phyloP scores from a whole-genome alignment of 306 rosid genomes.

The Pachyrhizus erosus region DNA sequence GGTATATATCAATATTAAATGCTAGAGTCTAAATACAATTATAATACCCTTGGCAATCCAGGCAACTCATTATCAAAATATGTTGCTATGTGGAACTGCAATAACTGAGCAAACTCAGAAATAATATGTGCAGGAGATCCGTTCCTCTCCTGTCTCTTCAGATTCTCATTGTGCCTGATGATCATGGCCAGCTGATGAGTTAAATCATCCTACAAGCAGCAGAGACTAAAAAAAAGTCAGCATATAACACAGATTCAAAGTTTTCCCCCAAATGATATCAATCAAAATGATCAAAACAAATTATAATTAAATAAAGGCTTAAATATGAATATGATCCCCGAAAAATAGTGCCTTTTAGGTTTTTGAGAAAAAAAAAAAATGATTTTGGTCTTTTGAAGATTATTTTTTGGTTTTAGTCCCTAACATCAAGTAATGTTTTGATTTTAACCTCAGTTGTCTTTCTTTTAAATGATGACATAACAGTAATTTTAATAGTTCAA shows the following conservation, averaged over 20 bases:
- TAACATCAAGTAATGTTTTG: too few species aligned
- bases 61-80: constrained; percentile 97
- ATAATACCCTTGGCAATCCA: constrained; percentile 96
- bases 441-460: too few species aligned
- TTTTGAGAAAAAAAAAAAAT: too few species aligned
- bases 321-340: too few species aligned
- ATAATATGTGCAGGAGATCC: constrained; percentile 99
- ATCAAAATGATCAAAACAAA: constrained; percentile 10
- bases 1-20: constrained; percentile 21
- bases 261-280: background rate
- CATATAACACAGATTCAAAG: background rate
- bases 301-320: constrained; percentile 37
- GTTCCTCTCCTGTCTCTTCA: constrained; percentile 92
- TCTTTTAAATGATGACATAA: too few species aligned
- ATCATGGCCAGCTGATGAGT: constrained; percentile 99
- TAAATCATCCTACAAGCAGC: constrained; percentile 78
- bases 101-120: constrained; percentile 93
- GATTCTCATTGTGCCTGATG: constrained; percentile 92
- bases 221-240: constrained; percentile 36
- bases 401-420: too few species aligned
- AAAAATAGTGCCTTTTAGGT: too few species aligned
- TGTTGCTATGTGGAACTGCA: constrained; percentile 97
- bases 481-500: too few species aligned
- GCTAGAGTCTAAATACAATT: constrained; percentile 39
- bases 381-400: too few species aligned